These are phyloP conservation scores for Dalbergia cultrata DNA, from an alignment of 306 rosid species.

Conservation along the genomic window DNA sequence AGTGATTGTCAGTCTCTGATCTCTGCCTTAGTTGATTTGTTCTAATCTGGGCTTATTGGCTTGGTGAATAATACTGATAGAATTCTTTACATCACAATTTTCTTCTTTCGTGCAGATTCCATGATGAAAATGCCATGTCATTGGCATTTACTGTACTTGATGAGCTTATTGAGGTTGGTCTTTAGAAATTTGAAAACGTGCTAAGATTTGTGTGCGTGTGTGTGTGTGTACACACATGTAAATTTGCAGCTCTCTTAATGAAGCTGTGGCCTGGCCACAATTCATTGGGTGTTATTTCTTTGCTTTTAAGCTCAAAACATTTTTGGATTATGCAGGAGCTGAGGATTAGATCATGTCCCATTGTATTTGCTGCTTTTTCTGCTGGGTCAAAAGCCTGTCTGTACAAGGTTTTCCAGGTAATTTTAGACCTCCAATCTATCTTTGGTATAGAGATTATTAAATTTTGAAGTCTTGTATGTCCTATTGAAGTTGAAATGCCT, in stretches of 20 bases:
- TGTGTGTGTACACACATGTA: constrained; percentile 10
- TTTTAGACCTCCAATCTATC: constrained; percentile 26
- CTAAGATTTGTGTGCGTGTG: constrained; percentile 3
- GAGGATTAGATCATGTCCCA: constrained; percentile 71
- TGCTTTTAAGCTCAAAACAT: constrained; percentile 27
- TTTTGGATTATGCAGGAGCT: constrained; percentile 75
- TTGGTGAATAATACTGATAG: constrained; percentile 15
- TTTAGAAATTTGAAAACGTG: constrained; percentile 32
- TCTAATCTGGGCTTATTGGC: constrained; percentile 14
- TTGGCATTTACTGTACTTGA: constrained; percentile 79
- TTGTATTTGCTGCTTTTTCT: constrained; percentile 84
- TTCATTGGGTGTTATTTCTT: constrained; percentile 13
- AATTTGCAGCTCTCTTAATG: constrained; percentile 25
- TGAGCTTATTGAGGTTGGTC: constrained; percentile 90
- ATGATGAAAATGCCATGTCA: constrained; percentile 75
- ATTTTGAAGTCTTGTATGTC: constrained; percentile 35
- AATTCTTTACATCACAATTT: constrained; percentile 27
- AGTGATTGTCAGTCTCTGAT: constrained; percentile 29
- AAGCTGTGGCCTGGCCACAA: constrained; percentile 6
- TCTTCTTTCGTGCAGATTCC: constrained; percentile 67
- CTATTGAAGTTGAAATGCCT: constrained; percentile 36
- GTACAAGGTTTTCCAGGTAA: constrained; percentile 88
- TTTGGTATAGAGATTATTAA: constrained; percentile 27
- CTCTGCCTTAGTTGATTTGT: constrained; percentile 33
- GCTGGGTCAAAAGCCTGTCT: constrained; percentile 93